These are phyloP conservation scores for Apophysomyces variabilis DNA, from an alignment of 371 early-diverging fungal species.

Conservation along the genomic window DNA sequence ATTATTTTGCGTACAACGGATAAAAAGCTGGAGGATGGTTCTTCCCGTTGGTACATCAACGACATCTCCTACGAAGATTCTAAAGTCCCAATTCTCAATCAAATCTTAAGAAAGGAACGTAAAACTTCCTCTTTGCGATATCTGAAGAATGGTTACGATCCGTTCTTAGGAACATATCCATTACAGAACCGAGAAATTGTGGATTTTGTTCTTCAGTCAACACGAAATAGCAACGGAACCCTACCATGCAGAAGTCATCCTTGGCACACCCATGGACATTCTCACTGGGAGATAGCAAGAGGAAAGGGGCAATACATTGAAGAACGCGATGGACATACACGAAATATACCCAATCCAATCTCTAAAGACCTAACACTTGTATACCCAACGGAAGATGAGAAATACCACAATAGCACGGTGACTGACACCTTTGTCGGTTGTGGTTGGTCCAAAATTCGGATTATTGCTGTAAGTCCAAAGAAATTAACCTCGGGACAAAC, in stretches of 20 bases:
- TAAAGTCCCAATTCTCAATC: conserved; percentile 10
- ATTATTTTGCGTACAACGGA: conserved; percentile 27
- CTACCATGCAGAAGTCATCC: conserved; percentile 42
- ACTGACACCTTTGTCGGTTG: conserved; percentile 26
- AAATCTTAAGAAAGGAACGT: conserved; percentile 17
- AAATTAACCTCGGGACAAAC: background rate
- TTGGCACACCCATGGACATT: conserved; percentile 52
- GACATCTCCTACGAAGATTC: conserved; percentile 26
- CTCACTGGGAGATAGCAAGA: conserved; percentile 42
- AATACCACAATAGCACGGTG: conserved; percentile 4
- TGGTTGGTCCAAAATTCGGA: conserved; percentile 48
- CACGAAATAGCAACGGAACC: conserved; percentile 21
- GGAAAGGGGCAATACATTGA: conserved; percentile 46
- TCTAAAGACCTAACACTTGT: conserved; percentile 37
- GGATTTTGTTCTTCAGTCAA: conserved; percentile 43
- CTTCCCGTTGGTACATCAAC: conserved; percentile 38
- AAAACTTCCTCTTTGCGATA: background rate
- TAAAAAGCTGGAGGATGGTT: conserved; percentile 18
- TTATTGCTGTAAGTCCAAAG: conserved; percentile 37
- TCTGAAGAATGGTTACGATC: conserved; percentile 29
- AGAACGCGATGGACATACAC: conserved; percentile 28
- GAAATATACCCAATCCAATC: conserved; percentile 24
- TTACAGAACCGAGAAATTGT: conserved; percentile 33
- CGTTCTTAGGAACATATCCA: conserved; percentile 35
- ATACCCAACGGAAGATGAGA: conserved; percentile 32